Evolutionary conservation across 805 yeast genomes (phyloP).

Genomic region (Brettanomyces sp.): DNA sequence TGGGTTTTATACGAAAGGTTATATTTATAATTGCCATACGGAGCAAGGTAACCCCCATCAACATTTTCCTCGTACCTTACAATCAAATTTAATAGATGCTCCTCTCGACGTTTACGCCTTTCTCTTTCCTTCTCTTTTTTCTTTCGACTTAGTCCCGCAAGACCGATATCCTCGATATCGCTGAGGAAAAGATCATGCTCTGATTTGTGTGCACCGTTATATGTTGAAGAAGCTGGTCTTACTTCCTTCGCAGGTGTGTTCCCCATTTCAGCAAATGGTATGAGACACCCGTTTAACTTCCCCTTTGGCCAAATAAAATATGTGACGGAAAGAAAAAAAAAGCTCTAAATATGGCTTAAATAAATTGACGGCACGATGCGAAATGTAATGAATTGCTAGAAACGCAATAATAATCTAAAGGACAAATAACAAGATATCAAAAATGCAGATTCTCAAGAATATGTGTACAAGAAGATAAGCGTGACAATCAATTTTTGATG

Average conservation of each 20-base stretch:
- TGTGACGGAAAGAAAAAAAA: too few species aligned
- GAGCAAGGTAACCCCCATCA: constrained; percentile 92
- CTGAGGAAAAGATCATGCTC: constrained; percentile 12
- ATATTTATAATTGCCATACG: constrained; percentile 79
- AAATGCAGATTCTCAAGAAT: too few species aligned
- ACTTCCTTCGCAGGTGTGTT: constrained; percentile 19
- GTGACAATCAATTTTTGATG: too few species aligned
- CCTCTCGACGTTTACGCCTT: constrained; percentile 41
- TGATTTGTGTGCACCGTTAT: constrained; percentile 3
- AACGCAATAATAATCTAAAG: too few species aligned
- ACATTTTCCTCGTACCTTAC: constrained; percentile 62
- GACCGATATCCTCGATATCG: background rate
- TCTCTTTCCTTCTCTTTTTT: constrained; percentile 42
- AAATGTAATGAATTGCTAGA: too few species aligned
- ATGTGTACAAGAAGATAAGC: too few species aligned
- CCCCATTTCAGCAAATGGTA: constrained; percentile 13
- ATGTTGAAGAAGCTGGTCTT: constrained; percentile 10
- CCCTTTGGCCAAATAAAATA: too few species aligned
- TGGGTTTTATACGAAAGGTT: constrained; percentile 66
- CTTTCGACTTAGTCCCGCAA: constrained; percentile 14
- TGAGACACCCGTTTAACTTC: background rate
- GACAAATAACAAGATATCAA: too few species aligned
- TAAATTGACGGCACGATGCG: too few species aligned
- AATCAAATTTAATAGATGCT: constrained; percentile 46
- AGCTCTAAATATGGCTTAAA: too few species aligned